phyloP scores from a whole-genome alignment of 805 yeast genomes.

The Isabelozyma rhagii region DNA sequence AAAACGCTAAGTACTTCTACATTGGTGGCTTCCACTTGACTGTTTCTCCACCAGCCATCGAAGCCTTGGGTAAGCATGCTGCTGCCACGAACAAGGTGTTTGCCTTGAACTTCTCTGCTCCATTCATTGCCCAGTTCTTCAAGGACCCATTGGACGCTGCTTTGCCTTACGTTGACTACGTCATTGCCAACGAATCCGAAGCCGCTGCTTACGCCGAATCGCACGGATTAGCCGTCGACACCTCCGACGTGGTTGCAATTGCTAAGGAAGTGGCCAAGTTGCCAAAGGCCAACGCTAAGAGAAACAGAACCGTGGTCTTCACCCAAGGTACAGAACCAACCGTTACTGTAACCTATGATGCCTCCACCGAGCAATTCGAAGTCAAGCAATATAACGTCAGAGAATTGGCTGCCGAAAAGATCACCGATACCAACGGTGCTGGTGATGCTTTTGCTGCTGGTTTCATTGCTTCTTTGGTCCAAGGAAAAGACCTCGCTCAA shows the following conservation, averaged over 20 bases:
- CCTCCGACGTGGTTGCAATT: conserved; percentile 65
- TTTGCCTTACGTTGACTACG: conserved; percentile 83
- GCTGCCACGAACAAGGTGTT: conserved; percentile 75
- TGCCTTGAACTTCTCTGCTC: conserved; percentile 88
- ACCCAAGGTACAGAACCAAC: conserved; percentile 96
- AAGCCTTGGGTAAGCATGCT: conserved; percentile 88
- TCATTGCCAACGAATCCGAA: conserved; percentile 95
- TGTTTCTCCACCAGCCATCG: conserved; percentile 93
- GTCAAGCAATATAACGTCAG: conserved; percentile 64
- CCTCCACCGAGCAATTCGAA: conserved; percentile 42
- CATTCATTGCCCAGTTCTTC: conserved; percentile 94
- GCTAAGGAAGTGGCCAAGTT: conserved; percentile 79
- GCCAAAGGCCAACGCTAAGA: conserved; percentile 66
- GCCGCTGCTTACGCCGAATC: conserved; percentile 92
- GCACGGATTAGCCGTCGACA: conserved; percentile 52
- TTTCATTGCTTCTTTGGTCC: conserved; percentile 82
- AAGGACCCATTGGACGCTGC: conserved; percentile 81
- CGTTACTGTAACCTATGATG: conserved; percentile 62
- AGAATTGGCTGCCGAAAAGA: conserved; percentile 60
- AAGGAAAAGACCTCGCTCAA: conserved; percentile 59
- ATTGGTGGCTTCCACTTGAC: conserved; percentile 99
- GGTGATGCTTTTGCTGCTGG: conserved; percentile 99
- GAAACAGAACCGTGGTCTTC: conserved; percentile 83
- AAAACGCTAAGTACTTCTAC: conserved; percentile 77
- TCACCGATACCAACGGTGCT: conserved; percentile 96